Conservation (phyloP, 2,329 filamentous ascomycete genomes). For the Verticillium isaacii region DNA sequence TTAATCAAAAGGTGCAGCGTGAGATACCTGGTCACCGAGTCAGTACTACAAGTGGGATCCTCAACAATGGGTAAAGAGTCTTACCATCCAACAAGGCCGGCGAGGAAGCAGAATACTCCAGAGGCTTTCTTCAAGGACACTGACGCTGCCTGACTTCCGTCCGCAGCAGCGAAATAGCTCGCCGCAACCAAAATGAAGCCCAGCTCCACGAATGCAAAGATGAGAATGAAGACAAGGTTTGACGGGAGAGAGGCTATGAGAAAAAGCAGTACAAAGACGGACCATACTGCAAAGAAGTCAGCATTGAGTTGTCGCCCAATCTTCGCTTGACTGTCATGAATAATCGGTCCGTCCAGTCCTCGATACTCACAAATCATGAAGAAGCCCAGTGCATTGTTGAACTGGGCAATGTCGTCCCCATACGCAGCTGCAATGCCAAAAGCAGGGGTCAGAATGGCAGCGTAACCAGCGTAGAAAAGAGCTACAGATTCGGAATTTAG, state of each 20-base stretch:
- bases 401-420: constrained; percentile 15
- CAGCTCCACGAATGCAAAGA: constrained; percentile 17
- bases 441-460: constrained; percentile 17
- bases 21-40: constrained; percentile 15
- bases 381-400: constrained; percentile 20
- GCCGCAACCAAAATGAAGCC: constrained; percentile 16
- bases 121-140: constrained; percentile 15
- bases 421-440: constrained; percentile 20
- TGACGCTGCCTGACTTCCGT: constrained; percentile 12
- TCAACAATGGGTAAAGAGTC: background rate
- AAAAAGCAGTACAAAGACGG: constrained; percentile 18
- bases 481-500: constrained; percentile 3
- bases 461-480: constrained; percentile 20
- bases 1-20: constrained; percentile 18
- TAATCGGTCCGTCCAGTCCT: too few species aligned
- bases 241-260: constrained; percentile 18
- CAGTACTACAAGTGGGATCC: background rate
- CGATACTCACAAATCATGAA: constrained; percentile 16
- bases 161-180: constrained; percentile 19
- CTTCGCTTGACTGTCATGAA: too few species aligned
- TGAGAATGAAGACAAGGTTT: constrained; percentile 17
- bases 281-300: constrained; percentile 14
- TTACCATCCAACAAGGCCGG: constrained; percentile 20
- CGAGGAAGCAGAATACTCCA: constrained; percentile 19
- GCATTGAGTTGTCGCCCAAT: background rate